Conservation (phyloP, 257 asterid genomes). For the Paraleonurus japonicus region DNA sequence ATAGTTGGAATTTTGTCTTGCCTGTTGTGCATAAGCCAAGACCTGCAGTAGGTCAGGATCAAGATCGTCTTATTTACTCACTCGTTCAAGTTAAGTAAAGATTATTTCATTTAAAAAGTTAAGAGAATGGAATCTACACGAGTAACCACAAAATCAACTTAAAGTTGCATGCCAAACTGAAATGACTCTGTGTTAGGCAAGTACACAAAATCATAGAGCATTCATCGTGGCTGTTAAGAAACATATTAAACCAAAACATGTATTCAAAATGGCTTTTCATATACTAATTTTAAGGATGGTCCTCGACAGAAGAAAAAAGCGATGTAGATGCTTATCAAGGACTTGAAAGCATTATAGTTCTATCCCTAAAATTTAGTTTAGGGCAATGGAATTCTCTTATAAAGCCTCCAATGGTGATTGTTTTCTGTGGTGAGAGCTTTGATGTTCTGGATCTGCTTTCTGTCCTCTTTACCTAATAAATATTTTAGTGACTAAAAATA, state of each 20-base stretch:
- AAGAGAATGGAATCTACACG: not conserved
- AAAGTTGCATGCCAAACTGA: not conserved
- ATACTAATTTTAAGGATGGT: not conserved
- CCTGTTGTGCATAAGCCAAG: slow-evolving; percentile 74
- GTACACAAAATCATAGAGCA: not conserved
- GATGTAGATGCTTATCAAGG: not conserved
- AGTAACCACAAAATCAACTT: not conserved
- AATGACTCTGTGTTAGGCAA: not conserved
- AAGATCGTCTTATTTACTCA: not conserved
- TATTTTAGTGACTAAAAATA: not conserved
- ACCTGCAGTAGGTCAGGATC: slow-evolving; percentile 45
- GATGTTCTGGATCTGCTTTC: not conserved
- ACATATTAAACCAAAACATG: not conserved
- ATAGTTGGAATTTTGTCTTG: slow-evolving; percentile 64
- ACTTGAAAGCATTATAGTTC: not conserved
- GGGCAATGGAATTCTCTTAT: not conserved
- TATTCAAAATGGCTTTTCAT: not conserved
- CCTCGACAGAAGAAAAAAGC: not conserved
- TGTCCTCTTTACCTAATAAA: not conserved
- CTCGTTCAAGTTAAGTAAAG: not conserved
- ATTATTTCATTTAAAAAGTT: slow-evolving; percentile 4
- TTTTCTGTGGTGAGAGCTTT: not conserved
- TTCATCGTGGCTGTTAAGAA: not conserved
- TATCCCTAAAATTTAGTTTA: not conserved
- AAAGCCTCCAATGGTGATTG: not conserved